Evolutionary conservation across 495 filamentous ascomycete species (phyloP), one percentile per base, ranked within the genome.

Genomic region (Bacidia rubella): DNA sequence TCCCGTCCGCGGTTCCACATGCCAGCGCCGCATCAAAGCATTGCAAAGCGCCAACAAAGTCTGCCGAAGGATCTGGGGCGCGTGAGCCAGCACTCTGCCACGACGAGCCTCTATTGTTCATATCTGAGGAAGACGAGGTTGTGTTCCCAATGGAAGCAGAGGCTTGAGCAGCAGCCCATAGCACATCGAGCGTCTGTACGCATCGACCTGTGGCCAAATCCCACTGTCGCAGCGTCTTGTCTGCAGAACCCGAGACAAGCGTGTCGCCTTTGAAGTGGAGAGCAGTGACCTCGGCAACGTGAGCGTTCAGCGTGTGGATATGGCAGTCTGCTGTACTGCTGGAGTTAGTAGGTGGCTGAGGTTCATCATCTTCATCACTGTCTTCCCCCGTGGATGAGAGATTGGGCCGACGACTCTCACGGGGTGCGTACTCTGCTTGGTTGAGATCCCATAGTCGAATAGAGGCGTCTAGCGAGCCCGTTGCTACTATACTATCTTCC

Each of bases 181-280:
- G 81, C n/a, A 99, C 90, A 67, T 99, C 92, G 24, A 99, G 72
- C 1, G 92, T 99, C 68, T 99, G 92, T 26, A 97, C 87, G 66
- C 92, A 97, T 47, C 93, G 83, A 7, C 92, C 92, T 62, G 87
- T 95, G 55, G 86, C 83, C 27, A 99, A 70, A 75, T 99, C 92
- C 92, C 92, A 99, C 67, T 99, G 92, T 43, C 92, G 79, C 40
- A 98, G 68, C 2, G 92, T 98, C 73, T 98, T 98, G 66, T 98
- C 92, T 5, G 93, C 83, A 3, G 92, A 97, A 12, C 92, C 92
- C 2, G 92, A 98, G 11, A 98, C 85, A 17, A 98, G 76, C 0
- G 87, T 90, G 60, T 96, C 78, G 23, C 83, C 85, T 50, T 78
- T 74, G 68, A 98, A 93, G 65, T 95, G 82, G 35, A 98, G 74